Conservation (phyloP, 1,284 basidiomycete genomes). For the Cutaneotrichosporon spelunceum region DNA sequence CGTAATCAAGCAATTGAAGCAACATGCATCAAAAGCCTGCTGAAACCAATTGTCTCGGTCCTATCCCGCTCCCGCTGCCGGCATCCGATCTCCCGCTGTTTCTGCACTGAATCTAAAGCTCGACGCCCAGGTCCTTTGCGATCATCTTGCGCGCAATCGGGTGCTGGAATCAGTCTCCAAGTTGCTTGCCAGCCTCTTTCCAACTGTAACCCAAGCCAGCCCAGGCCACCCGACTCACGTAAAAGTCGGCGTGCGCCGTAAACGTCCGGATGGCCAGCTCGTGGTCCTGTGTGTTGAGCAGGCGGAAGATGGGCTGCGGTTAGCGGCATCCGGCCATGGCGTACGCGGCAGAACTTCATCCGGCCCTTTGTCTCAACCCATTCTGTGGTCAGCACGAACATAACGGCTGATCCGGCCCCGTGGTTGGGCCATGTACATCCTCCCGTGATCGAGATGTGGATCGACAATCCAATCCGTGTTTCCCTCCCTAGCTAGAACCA, state of each 20-base stretch:
- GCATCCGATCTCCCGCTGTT: background rate
- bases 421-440: too few relatives aligned
- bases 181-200: background rate
- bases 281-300: constrained; percentile 53
- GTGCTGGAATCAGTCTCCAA: constrained; percentile 28
- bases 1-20: background rate
- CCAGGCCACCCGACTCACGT: constrained; percentile 47
- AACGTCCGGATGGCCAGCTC: constrained; percentile 55
- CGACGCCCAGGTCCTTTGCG: constrained; percentile 46
- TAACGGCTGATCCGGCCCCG: too few relatives aligned
- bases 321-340: background rate
- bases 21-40: background rate
- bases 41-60: background rate
- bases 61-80: background rate
- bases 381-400: constrained; percentile 22
- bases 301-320: constrained; percentile 49
- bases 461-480: too few relatives aligned
- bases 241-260: constrained; percentile 53
- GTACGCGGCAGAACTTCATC: constrained; percentile 53
- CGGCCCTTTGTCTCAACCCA: constrained; percentile 56
- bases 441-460: too few relatives aligned
- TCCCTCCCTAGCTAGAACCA: background rate
- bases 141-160: constrained; percentile 53
- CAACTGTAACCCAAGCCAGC: too few relatives aligned
- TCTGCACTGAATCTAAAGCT: constrained; percentile 5